Evolutionary conservation across 2,329 filamentous ascomycete species (phyloP).

Genomic region (Cordyceps farinosa): DNA sequence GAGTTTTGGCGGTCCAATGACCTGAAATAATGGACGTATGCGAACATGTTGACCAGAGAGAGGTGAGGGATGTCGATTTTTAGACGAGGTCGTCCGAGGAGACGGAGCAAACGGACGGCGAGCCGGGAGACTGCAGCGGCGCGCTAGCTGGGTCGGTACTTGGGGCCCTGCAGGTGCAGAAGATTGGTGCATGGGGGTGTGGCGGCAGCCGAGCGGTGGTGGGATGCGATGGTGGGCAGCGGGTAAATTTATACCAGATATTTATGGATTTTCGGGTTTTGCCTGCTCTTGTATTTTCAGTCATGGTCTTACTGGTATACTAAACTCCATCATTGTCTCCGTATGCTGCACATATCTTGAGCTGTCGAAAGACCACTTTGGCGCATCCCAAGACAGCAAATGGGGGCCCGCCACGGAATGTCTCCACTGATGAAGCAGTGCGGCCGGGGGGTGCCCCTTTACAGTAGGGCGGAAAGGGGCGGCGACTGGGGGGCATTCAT

Average conservation of each 20-base stretch:
- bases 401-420: background rate
- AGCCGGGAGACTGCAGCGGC: no score
- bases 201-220: background rate
- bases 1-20: no score
- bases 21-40: no score
- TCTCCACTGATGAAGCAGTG: constrained; percentile 6
- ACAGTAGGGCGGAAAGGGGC: background rate
- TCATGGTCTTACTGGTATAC: no score
- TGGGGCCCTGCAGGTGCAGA: background rate
- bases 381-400: no score
- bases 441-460: background rate
- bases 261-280: background rate
- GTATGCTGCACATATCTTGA: no score
- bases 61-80: no score
- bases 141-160: background rate
- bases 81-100: background rate
- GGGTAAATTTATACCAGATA: no score
- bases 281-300: background rate
- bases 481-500: background rate
- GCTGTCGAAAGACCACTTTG: no score
- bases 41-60: no score
- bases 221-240: background rate
- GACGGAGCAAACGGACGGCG: background rate
- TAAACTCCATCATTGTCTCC: no score
- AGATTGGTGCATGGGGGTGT: background rate